Evolutionary conservation across 768 basidiomycete genomes (phyloP), one percentile per base, ranked within the genome.

Genomic region (Amanita thiersii): DNA sequence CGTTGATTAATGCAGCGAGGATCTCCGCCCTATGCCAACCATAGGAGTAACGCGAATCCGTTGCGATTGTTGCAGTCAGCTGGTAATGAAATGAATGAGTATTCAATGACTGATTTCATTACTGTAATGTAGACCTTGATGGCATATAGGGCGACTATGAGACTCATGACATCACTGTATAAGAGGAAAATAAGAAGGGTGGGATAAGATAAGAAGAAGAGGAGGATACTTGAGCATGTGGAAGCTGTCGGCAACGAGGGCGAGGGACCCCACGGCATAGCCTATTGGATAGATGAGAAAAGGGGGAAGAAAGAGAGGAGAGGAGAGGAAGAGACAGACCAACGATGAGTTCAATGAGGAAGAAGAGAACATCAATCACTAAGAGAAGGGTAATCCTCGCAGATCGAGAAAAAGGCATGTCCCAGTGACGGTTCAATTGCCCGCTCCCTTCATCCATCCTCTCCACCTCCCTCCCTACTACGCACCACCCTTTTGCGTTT

Each of bases 21-120:
- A 96, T 93, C 57, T 96, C 93, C 12, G 96, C 96, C 47, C 96
- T 74, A 61, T 98, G 93, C 94, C 93, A 98, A n/a, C 93, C 94
- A 58, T 98, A 98, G 3, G 94, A 91, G 61, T 96, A 96, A 37
- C 80, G 75, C 20, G 84, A 74, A 61, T 84, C 77, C 23, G 63
- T 65, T 20, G 75, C 63, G 21, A 66, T 73, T 42, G 69, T 69
- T 25, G 70, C 68, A 25, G 85, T 79, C 42, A 91, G 70, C 86
- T 92, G 50, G 21, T 42, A 9, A 20, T 21, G 33, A 17, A 32
- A 43, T 19, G 17, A 37, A 29, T 49, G 47, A 14, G 25, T 46
- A 32, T 14, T 5, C 25, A 14, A 29, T 5, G 15, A 2, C 25
- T 19, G 37, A 30, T 6, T 29, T 12, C 21, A 25, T 20, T 5